phyloP scores from a whole-genome alignment of 495 filamentous ascomycete species.

The Hyaloscypha bicolor region DNA sequence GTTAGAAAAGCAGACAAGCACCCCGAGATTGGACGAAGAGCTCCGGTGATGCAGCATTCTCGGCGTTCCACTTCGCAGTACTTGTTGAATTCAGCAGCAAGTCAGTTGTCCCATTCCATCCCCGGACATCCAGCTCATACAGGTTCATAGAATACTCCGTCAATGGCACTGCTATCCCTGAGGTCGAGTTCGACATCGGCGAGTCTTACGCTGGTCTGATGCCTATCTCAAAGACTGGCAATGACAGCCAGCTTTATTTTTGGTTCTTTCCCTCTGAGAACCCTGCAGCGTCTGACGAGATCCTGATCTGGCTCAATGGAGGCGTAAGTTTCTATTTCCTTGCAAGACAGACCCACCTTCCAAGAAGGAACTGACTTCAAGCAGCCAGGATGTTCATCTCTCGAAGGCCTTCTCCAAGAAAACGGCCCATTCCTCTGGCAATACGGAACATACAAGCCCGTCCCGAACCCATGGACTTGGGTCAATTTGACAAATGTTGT shows the following conservation, averaged over 20 bases:
- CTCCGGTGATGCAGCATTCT: no score
- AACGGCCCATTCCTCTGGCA: slow-evolving; percentile 81
- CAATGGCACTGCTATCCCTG: no score
- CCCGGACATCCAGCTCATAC: no score
- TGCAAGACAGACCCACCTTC: background rate
- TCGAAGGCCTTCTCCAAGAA: slow-evolving; percentile 72
- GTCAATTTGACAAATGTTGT: slow-evolving; percentile 72
- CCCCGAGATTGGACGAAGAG: no score
- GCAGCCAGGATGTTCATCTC: slow-evolving; percentile 63
- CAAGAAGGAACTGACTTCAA: slow-evolving; percentile 1
- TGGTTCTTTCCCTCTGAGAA: background rate
- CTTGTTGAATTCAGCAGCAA: no score
- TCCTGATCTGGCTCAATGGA: slow-evolving; percentile 75
- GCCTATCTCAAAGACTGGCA: slow-evolving; percentile 53
- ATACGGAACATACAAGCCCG: slow-evolving; percentile 63
- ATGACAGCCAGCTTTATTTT: background rate
- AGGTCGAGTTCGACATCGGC: slow-evolving; percentile 74
- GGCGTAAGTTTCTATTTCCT: slow-evolving; percentile 43
- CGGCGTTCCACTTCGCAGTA: no score
- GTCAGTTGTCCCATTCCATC: no score
- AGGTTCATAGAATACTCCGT: no score
- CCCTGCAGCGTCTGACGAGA: slow-evolving; percentile 63
- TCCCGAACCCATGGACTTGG: slow-evolving; percentile 69
- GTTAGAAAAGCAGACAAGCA: no score
- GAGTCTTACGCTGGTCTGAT: slow-evolving; percentile 78